Base-by-base conservation (phyloP, 2,329 filamentous ascomycete genomes). In the Aspergillus fumigatus region DNA sequence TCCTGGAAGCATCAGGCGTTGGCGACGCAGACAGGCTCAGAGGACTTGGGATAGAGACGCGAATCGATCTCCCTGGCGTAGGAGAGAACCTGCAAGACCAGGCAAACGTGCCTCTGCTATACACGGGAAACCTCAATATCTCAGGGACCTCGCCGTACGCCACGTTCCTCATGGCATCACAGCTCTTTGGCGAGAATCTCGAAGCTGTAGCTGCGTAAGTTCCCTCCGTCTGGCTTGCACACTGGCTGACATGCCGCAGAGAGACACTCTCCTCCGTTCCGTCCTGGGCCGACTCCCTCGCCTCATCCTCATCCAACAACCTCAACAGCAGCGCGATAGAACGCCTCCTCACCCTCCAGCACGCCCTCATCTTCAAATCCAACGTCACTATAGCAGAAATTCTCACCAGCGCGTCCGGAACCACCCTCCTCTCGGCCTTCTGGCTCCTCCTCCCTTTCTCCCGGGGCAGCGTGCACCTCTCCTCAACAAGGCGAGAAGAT, bases 1-100 rank as follows among this genome's bases (percentile, higher is more conserved):
- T 84, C 19, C 78, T 82, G 17, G 84, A 88, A 60, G 74, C 86
- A 1, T 86, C 84, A 0, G 85, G 85, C 0, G 77, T 88, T 25
- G 85, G 85, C 2, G 75, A 77, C 48, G 68, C 73, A 0, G 66
- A 69, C 0, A 63, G 80, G 2, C 71, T 82, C 2, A 59, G 66
- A 9, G 64, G 64, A 0, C 74, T 74, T 1, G 74, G 74, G 0
- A 73, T 82, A 2, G 61, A 72, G 3, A 70, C 74, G 32, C 74
- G 75, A 52, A 70, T 81, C 6, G 67, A 72, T 29, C 78, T 77
- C 51, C 68, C 70, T 2, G 75, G 70, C 3, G 75, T 82, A 3
- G 80, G 80, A 3, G 75, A 75, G 27, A 80, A 81, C 55, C 71
- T 81, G 52, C 78, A 80, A 58, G 79, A 81, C 51, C 78, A 79